Conservation (phyloP, 73 alveolate genomes). For the Diophrys appendiculata region DNA sequence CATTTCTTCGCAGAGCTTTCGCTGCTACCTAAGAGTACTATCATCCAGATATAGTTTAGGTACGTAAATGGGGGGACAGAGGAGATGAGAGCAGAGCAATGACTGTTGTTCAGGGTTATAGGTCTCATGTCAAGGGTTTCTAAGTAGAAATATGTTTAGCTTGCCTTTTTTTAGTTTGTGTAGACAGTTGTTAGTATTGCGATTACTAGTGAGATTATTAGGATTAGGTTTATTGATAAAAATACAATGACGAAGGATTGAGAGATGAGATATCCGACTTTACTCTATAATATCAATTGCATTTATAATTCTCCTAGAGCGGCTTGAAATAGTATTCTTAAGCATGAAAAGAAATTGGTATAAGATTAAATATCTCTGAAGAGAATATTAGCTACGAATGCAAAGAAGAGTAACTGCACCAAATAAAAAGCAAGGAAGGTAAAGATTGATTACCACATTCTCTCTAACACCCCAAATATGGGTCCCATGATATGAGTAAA, state of each 20-base stretch:
- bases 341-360: slow-evolving; percentile 17
- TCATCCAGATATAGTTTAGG: slow-evolving; percentile 34
- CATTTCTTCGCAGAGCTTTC: slow-evolving; percentile 13
- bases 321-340: slow-evolving; percentile 49
- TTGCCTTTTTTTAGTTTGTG: not conserved
- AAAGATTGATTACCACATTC: slow-evolving; percentile 25
- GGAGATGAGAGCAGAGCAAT: slow-evolving; percentile 50
- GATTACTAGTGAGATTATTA: slow-evolving; percentile 14
- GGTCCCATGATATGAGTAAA: slow-evolving; percentile 55
- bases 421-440: slow-evolving; percentile 36
- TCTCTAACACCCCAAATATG: slow-evolving; percentile 33
- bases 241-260: slow-evolving; percentile 8
- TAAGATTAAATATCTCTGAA: slow-evolving; percentile 36
- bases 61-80: slow-evolving; percentile 47
- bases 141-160: not conserved
- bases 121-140: slow-evolving; percentile 58
- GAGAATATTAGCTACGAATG: slow-evolving; percentile 38
- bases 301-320: slow-evolving; percentile 45
- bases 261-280: not conserved
- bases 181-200: slow-evolving; percentile 10
- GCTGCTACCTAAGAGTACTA: slow-evolving; percentile 26
- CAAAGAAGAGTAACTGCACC: slow-evolving; percentile 36
- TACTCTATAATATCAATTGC: not conserved
- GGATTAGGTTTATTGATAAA: slow-evolving; percentile 14
- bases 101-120: slow-evolving; percentile 40